phyloP scores from a whole-genome alignment of 2,329 filamentous ascomycete genomes.

The Colletotrichum lindemuthianum region DNA sequence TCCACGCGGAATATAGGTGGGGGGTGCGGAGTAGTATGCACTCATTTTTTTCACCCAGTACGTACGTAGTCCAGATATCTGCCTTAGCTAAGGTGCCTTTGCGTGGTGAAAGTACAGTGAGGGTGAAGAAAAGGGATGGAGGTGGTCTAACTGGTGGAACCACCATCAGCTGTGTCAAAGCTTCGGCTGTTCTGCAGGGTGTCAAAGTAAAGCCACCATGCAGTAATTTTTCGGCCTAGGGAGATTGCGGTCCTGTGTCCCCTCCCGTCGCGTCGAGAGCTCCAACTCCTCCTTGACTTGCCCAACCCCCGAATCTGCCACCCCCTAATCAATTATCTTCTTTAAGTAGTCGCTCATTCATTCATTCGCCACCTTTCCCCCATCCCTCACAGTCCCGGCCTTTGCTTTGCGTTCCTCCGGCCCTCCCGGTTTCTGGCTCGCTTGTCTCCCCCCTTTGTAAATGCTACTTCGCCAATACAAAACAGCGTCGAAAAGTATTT shows the following conservation, averaged over 20 bases:
- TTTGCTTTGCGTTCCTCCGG: constrained; percentile 17
- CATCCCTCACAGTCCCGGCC: constrained; percentile 31
- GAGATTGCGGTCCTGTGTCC: constrained; percentile 16
- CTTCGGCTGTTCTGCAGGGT: constrained; percentile 30
- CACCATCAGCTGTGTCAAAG: constrained; percentile 35
- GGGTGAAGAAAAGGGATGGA: constrained; percentile 2
- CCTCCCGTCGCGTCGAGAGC: constrained; percentile 19
- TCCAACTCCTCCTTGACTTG: constrained; percentile 24
- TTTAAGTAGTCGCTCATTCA: constrained; percentile 8
- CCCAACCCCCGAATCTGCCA: constrained; percentile 24
- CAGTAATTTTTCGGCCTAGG: constrained; percentile 28
- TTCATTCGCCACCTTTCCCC: constrained; percentile 29
- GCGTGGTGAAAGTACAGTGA: too few species aligned
- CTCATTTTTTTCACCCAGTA: too few species aligned
- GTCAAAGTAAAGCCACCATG: constrained; percentile 37
- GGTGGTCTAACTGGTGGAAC: constrained; percentile 28
- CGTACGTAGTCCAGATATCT: too few species aligned
- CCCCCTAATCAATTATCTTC: constrained; percentile 31
- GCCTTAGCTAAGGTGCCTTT: too few species aligned
- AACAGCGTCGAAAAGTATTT: constrained; percentile 2
- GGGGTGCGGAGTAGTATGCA: too few species aligned
- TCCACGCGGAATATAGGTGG: too few species aligned
- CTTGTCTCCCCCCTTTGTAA: constrained; percentile 19
- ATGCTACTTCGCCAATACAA: constrained; percentile 17
- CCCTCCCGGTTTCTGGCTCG: constrained; percentile 34